Evolutionary conservation across 495 filamentous ascomycete genomes (phyloP).

Genomic region (Penicillium verhagenii): DNA sequence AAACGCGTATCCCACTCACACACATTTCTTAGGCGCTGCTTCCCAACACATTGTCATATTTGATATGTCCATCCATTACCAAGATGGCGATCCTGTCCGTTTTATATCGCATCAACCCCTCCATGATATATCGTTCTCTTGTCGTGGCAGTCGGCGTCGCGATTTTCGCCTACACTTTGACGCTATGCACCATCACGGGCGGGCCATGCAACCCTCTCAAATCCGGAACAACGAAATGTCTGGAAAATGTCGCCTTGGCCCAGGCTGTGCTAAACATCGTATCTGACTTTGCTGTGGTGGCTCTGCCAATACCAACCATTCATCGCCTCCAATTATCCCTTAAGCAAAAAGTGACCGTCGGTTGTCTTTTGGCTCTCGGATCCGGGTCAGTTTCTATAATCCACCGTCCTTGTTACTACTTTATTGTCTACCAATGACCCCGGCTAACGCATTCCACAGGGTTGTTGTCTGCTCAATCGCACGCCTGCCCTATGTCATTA

Average conservation of each 20-base stretch:
- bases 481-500: conserved; percentile 21
- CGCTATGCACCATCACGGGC: conserved; percentile 20
- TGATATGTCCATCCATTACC: conserved; percentile 5
- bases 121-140: conserved; percentile 8
- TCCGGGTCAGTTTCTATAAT: conserved; percentile 15
- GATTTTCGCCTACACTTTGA: conserved; percentile 20
- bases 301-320: conserved; percentile 18
- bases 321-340: conserved; percentile 15
- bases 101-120: conserved; percentile 4
- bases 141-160: conserved; percentile 10
- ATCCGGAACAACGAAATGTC: conserved; percentile 15
- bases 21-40: background rate
- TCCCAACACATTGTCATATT: conserved; percentile 9
- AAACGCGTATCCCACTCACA: background rate
- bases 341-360: conserved; percentile 18
- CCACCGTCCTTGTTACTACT: background rate
- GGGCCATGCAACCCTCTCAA: conserved; percentile 20
- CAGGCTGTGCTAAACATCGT: conserved; percentile 18
- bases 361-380: conserved; percentile 17
- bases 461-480: conserved; percentile 24
- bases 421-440: background rate
- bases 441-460: conserved; percentile 4
- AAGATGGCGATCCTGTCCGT: conserved; percentile 8
- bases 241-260: conserved; percentile 19
- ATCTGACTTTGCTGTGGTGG: conserved; percentile 18